Evolutionary conservation across 441 rosid species (phyloP), one percentile per base, ranked within the genome.

Genomic region (Gossypium davidsonii): DNA sequence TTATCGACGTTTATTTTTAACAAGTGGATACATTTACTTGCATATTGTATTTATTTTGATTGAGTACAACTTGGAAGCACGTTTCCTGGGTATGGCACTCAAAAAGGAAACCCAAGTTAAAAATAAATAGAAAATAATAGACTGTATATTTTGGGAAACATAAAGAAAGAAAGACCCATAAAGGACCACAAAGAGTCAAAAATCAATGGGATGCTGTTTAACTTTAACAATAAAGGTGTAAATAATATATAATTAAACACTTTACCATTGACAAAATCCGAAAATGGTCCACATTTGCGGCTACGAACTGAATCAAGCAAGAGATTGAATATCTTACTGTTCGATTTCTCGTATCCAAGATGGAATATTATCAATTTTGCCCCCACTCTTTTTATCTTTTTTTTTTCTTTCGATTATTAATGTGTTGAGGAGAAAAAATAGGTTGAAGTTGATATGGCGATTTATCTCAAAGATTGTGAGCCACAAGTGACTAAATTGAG

Each of bases 271-370:
- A 7, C 66, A 34, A 52, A 52, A 26, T 25, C 39, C 25, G 0
- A 44, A 44, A 59, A 60, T 12, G 78, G 84, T 79, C 82, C 18
- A 74, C 44, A 18, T 64, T 79, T 75, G 53, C 77, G 74, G 85
- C 79, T 17, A 10, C 69, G 44, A 73, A 80, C 34, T 14, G 25
- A 18, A 65, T 70, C 66, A 52, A 52, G 57, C 57, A 52, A 52
- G 57, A 17, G 57, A 52, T 52, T 17, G 8, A 52, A 17, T 15
- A 52, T 4, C 6, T 52, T 17, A 15, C 57, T 17, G 11, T 46
- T 11, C n/a, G 5, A 28, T 28, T 28, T 4, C 31, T 28, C 31
- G 31, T 28, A 3, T 28, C 31, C 31, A 3, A 28, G 5, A 28
- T 28, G 31, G 31, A 28, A 14, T 46, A 46, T 11, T 46, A 46